Evolutionary conservation across 1,139 yeast species (phyloP), one percentile per base, ranked within the genome.

Genomic region (Lodderomyces parapsilosis): DNA sequence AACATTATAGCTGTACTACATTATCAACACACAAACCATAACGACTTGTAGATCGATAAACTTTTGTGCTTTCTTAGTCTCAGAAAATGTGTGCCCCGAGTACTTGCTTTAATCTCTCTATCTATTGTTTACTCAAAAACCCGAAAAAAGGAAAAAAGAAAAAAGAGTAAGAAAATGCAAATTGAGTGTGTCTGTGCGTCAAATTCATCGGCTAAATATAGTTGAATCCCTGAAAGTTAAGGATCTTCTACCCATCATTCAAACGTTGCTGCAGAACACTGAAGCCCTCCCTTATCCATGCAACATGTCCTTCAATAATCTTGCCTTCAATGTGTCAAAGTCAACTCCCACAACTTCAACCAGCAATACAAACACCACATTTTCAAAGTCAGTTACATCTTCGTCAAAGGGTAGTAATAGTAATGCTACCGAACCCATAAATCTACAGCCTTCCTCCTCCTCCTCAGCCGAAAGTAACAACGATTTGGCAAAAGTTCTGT

Each of bases 341-440:
- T 56, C 77, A 6, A 60, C 68, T 2, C 67, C 78, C n/a, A 72
- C 78, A 2, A 72, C 77, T 2, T 70, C 76, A 20, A 70, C 76
- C 11, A 62, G 68, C 18, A 69, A 68, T 45, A 58, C 68, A 27
- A 65, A 56, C 43, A 59, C 68, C 2, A 55, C 59, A 0, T 63
- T 68, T 4, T 52, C 56, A n/a, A 53, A 59, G 28, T 50, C 52
- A 36, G 41, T 48, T 40, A 34, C 45, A 36, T 33, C 36, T 14
- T 27, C 22, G 13, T 30, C 27, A 24, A 30, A 20, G 13, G 27
- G n/a, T n/a, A 24, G 14, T 14, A 30, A 20, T 6, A 19, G n/a
- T n/a, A 24, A 22, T 14, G 6, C 11, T 6, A 22, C 30, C 10
- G 27, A 31, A 10, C 28, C 28, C 28, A 11, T 20, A 22, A 17